Conservation (phyloP, 1,139 yeast species). For the Hemisphaericaspora xylanilytica region DNA sequence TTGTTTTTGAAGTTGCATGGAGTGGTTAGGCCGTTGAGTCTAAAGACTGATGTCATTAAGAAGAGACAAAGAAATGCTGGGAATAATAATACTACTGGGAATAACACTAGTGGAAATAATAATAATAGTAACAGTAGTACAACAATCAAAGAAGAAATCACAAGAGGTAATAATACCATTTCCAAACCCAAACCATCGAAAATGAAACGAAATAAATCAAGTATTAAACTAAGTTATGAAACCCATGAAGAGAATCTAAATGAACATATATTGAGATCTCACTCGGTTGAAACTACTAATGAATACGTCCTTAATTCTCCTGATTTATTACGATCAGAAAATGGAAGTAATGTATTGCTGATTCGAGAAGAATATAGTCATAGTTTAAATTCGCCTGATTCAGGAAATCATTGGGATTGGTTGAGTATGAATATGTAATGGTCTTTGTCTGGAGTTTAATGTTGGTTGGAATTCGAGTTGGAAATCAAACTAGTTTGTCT, state of each 20-base stretch:
- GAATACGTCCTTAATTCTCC: constrained; percentile 1
- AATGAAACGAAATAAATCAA: constrained; percentile 9
- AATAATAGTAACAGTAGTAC: not conserved
- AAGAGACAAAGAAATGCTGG: constrained; percentile 44
- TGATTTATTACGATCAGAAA: not conserved
- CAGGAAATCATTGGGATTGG: constrained; percentile 36
- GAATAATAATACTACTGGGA: not conserved
- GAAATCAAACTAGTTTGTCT: too few species aligned
- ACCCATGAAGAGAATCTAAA: not conserved
- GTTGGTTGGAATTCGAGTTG: not conserved
- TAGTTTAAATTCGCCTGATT: constrained; percentile 7
- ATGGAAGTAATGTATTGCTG: constrained; percentile 2
- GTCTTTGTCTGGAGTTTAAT: not conserved
- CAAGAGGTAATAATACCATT: not conserved
- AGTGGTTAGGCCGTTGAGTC: constrained; percentile 55
- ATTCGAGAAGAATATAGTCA: not conserved
- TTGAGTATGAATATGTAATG: constrained; percentile 33
- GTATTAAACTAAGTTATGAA: constrained; percentile 3
- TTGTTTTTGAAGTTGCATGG: constrained; percentile 57
- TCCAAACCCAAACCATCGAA: constrained; percentile 7
- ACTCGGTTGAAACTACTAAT: not conserved
- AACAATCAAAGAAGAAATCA: constrained; percentile 2
- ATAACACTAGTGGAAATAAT: not conserved
- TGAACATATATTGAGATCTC: constrained; percentile 2
- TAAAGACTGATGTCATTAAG: constrained; percentile 89